These are phyloP conservation scores for Aspergillus fijiensis DNA, from an alignment of 2,329 filamentous ascomycete species.

Conservation along the genomic window DNA sequence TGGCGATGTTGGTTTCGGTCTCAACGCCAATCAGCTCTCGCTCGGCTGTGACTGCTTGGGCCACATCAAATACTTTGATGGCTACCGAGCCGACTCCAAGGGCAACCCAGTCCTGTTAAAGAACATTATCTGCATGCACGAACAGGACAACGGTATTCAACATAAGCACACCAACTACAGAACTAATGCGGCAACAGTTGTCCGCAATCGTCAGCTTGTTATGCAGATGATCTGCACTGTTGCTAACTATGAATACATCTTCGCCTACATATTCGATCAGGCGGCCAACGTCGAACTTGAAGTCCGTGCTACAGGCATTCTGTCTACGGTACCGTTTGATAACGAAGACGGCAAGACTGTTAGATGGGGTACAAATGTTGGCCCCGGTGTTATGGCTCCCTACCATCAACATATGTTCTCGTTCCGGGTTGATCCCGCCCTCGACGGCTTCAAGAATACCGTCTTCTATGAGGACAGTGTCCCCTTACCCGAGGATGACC, in stretches of 20 bases:
- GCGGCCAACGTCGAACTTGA: slow-evolving; percentile 67
- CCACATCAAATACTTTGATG: slow-evolving; percentile 66
- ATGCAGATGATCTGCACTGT: slow-evolving; percentile 70
- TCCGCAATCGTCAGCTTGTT: slow-evolving; percentile 64
- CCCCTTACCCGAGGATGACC: slow-evolving; percentile 56
- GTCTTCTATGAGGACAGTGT: slow-evolving; percentile 60
- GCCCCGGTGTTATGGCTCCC: slow-evolving; percentile 66
- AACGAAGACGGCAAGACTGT: slow-evolving; percentile 59
- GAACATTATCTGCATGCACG: slow-evolving; percentile 69
- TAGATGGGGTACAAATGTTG: slow-evolving; percentile 67
- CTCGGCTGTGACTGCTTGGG: slow-evolving; percentile 70
- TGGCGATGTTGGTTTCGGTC: slow-evolving; percentile 65
- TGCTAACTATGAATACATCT: slow-evolving; percentile 71
- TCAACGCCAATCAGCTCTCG: slow-evolving; percentile 68
- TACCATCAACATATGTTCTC: slow-evolving; percentile 79
- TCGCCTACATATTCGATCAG: slow-evolving; percentile 71
- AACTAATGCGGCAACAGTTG: slow-evolving; percentile 62
- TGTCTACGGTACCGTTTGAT: slow-evolving; percentile 67
- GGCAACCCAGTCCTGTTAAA: slow-evolving; percentile 60
- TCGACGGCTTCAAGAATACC: slow-evolving; percentile 57
- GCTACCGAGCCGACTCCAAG: slow-evolving; percentile 59
- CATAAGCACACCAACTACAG: slow-evolving; percentile 74
- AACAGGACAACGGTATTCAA: slow-evolving; percentile 67
- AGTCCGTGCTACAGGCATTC: slow-evolving; percentile 66
- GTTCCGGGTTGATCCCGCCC: slow-evolving; percentile 62